Base-by-base conservation (phyloP, 1,139 yeast species). In the Taphrina sp. region DNA sequence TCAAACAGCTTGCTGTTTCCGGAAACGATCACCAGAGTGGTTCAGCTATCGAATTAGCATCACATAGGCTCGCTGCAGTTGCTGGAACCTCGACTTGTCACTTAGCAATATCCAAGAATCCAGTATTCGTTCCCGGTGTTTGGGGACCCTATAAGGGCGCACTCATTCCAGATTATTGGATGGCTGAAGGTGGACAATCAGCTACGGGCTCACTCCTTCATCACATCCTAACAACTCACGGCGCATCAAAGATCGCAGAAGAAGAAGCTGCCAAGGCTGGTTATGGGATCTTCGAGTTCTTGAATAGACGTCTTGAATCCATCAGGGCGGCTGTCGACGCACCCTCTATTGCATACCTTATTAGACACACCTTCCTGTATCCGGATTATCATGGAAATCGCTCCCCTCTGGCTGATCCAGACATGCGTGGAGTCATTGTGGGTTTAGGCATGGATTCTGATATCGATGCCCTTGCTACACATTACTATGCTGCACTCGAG, bases 31-130 rank as follows among this genome's bases (percentile, higher is more conserved):
- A 36, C 8, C 59, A 58, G 8, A 56, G 58, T 26, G 47, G 47
- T 5, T 43, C 47, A 33, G 61, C 57, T 10, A 53, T 63, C 29
- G 60, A 62, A 24, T 65, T 64, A 12, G 81, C 92, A 7, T 77
- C 85, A 63, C 95, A 95, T 60, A 79, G 97, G 65, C 75, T 92
- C 64, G 97, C 98, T 14, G 96, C 96, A 1, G 96, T 92, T 24
- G 98, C 98, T 0, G 98, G 98, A 60, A 92, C 98, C 3, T 89
- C 96, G 0, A 92, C 98, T 1, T 92, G 98, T 69, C 98, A 92
- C 70, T 81, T 92, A 64, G 90, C 89, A 59, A 78, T 90, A 78
- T 85, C 95, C 33, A 78, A 80, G 61, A 84, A 86, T 29, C 86
- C 96, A 0, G 80, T 88, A 49, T 90, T 92, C 69, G 97, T 92